Evolutionary conservation across 192 early-diverging fungal species (phyloP).

Genomic region (Coemansia sp.): DNA sequence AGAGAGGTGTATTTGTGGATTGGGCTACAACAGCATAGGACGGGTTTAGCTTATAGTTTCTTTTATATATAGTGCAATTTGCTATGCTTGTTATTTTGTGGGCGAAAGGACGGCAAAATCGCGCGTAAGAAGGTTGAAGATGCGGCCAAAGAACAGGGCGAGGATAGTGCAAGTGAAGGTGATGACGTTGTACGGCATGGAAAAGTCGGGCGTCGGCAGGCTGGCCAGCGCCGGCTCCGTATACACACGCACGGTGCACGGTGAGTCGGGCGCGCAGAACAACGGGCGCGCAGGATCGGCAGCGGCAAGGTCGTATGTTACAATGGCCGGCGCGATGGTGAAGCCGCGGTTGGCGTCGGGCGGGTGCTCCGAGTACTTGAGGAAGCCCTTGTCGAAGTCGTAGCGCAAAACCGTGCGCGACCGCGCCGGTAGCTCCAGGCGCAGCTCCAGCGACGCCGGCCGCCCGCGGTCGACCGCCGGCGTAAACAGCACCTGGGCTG

Average conservation of each 20-base stretch:
- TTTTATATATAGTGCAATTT: no score
- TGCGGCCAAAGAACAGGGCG: slow-evolving; percentile 92
- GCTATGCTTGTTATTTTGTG: not conserved
- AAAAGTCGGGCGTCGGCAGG: slow-evolving; percentile 95
- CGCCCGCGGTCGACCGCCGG: slow-evolving; percentile 76
- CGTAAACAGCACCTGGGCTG: slow-evolving; percentile 54
- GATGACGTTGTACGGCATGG: slow-evolving; percentile 99
- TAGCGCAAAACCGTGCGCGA: slow-evolving; percentile 67
- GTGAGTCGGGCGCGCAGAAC: slow-evolving; percentile 7
- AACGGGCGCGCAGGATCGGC: slow-evolving; percentile 14
- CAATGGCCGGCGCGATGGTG: slow-evolving; percentile 76
- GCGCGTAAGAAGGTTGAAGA: slow-evolving; percentile 82
- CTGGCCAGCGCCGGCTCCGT: slow-evolving; percentile 85
- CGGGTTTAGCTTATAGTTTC: no score
- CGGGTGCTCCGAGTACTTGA: slow-evolving; percentile 94
- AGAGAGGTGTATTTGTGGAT: no score
- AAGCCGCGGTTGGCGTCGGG: slow-evolving; percentile 97
- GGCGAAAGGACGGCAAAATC: slow-evolving; percentile 53
- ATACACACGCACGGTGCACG: slow-evolving; percentile 60
- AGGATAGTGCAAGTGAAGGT: slow-evolving; percentile 95
- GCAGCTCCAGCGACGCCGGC: slow-evolving; percentile 77
- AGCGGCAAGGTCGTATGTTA: slow-evolving; percentile 41
- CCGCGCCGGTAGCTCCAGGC: slow-evolving; percentile 64
- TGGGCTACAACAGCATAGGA: no score
- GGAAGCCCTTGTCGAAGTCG: slow-evolving; percentile 87